Percentiles rank a stretch among this genome's conserved stretches.
Evolutionary conservation across 2,329 filamentous ascomycete species (phyloP).

Genomic region (Monosporascus sp.): DNA sequence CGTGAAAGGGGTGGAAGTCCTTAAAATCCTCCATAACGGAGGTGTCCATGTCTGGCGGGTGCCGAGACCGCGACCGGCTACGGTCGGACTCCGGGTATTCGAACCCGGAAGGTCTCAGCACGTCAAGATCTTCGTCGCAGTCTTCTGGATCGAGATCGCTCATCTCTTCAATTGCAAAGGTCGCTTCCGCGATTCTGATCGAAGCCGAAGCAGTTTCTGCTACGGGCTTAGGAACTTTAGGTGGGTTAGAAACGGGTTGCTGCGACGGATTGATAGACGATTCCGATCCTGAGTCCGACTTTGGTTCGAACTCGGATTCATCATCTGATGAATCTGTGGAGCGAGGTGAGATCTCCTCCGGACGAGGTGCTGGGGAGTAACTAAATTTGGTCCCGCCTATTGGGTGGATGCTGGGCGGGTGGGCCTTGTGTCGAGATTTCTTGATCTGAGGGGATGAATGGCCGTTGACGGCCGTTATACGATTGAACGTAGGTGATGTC

Average conservation of each 20-base stretch:
- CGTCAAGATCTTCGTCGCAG: slow-evolving; percentile 18
- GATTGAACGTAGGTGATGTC: slow-evolving; percentile 23
- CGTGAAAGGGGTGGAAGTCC: slow-evolving; percentile 22
- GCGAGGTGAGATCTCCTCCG: slow-evolving; percentile 27
- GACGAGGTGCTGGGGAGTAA: slow-evolving; percentile 19
- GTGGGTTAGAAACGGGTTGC: slow-evolving; percentile 20
- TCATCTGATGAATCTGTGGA: slow-evolving; percentile 25
- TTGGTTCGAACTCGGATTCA: slow-evolving; percentile 2
- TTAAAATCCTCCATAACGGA: slow-evolving; percentile 20
- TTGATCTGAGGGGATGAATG: slow-evolving; percentile 13
- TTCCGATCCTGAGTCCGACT: slow-evolving; percentile 4
- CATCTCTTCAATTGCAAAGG: slow-evolving; percentile 25
- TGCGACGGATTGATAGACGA: slow-evolving; percentile 21
- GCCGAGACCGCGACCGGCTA: slow-evolving; percentile 20
- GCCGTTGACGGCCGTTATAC: slow-evolving; percentile 15
- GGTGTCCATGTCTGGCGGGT: slow-evolving; percentile 21
- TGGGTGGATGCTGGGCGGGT: slow-evolving; percentile 29
- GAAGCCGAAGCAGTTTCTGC: slow-evolving; percentile 13
- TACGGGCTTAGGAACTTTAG: slow-evolving; percentile 13
- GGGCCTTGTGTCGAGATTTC: slow-evolving; percentile 16
- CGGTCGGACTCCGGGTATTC: slow-evolving; percentile 25
- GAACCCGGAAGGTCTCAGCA: slow-evolving; percentile 21
- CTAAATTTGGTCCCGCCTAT: slow-evolving; percentile 25
- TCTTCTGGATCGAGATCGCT: slow-evolving; percentile 21
- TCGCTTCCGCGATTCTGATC: slow-evolving; percentile 14